phyloP scores from a whole-genome alignment of 116 monocot genomes.

The Zostera marina region DNA sequence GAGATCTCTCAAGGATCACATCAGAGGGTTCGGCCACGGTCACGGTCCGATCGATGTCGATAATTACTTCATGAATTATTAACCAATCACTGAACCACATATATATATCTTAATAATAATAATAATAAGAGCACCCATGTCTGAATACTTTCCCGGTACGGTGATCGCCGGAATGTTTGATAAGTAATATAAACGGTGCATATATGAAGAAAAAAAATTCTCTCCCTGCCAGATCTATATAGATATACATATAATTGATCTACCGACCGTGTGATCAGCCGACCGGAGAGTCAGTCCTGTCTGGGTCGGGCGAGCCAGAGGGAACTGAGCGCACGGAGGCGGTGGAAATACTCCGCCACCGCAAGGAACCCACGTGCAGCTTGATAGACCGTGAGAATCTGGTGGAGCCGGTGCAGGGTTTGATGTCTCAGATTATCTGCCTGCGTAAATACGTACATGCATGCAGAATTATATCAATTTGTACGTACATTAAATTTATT shows the following conservation, averaged over 20 bases:
- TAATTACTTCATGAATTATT: not conserved
- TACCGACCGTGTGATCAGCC: no score
- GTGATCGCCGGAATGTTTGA: no score
- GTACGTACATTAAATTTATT: no score
- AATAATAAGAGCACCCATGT: no score
- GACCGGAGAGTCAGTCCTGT: not conserved
- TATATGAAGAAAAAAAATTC: no score
- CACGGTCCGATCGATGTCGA: constrained; percentile 6
- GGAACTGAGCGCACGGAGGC: constrained; percentile 59
- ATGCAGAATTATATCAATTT: no score
- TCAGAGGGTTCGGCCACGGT: constrained; percentile 13
- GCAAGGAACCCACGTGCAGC: constrained; percentile 44
- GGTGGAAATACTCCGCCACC: constrained; percentile 58
- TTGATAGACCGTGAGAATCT: constrained; percentile 39
- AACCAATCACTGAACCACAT: no score
- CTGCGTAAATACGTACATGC: constrained; percentile 12
- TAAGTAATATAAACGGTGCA: no score
- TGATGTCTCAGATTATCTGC: constrained; percentile 57
- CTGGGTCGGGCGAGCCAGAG: constrained; percentile 57
- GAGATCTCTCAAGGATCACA: constrained; percentile 29
- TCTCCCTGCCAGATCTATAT: no score
- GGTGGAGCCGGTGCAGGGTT: constrained; percentile 44
- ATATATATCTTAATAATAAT: no score
- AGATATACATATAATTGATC: no score
- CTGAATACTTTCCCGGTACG: no score